A percentile compares a stretch with the other conserved stretches of the same genome.
These are phyloP conservation scores for Medicago truncatula DNA, from an alignment of 306 rosid genomes.

Conservation along the genomic window MtrunA17r5.0-ANR NC_053046.1:1994501-1995000, in stretches of 20 bases:
- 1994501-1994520: slow-evolving; percentile 3
- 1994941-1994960: slow-evolving; percentile 19
- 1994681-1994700: slow-evolving; percentile 43
- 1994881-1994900: slow-evolving; percentile 22
- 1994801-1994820: not conserved
- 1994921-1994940: not conserved
- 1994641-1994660: slow-evolving; percentile 35
- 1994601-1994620: slow-evolving; percentile 41
- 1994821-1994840: slow-evolving; percentile 37
- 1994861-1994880: slow-evolving; percentile 33
- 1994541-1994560: slow-evolving; percentile 68
- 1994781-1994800: slow-evolving; percentile 34
- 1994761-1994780: slow-evolving; percentile 24
- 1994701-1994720: slow-evolving; percentile 34
- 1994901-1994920: slow-evolving; percentile 37
- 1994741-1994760: slow-evolving; percentile 40
- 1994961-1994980: not conserved
- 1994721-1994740: slow-evolving; percentile 40
- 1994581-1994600: slow-evolving; percentile 70
- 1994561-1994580: slow-evolving; percentile 93
- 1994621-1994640: slow-evolving; percentile 38
- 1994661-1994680: slow-evolving; percentile 33
- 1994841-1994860: slow-evolving; percentile 31
- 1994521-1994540: slow-evolving; percentile 33
- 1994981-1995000: slow-evolving; percentile 11